phyloP scores from a whole-genome alignment of 2,329 filamentous ascomycete genomes.

The Aspergillus piperis region DNA sequence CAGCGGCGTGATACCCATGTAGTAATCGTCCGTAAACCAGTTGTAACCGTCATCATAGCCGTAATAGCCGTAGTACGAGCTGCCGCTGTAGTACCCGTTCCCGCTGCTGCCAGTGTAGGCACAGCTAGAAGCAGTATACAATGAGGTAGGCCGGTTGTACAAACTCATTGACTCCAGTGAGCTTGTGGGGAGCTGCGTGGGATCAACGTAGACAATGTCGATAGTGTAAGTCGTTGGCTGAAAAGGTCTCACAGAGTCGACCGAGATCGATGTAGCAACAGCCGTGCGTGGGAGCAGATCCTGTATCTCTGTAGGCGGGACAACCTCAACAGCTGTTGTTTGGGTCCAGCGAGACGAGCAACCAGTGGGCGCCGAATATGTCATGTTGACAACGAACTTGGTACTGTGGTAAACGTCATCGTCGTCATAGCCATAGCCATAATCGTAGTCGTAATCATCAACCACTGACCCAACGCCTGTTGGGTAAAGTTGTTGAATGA shows the following conservation, averaged over 20 bases:
- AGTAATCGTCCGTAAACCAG: slow-evolving; percentile 28
- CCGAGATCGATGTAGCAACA: slow-evolving; percentile 23
- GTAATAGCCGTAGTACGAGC: neutral
- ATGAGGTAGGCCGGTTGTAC: slow-evolving; percentile 15
- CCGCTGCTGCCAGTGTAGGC: slow-evolving; percentile 10
- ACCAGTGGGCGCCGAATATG: slow-evolving; percentile 29
- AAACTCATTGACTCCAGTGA: slow-evolving; percentile 25
- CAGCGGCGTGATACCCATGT: slow-evolving; percentile 26
- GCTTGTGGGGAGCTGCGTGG: slow-evolving; percentile 30
- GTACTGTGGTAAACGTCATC: slow-evolving; percentile 17
- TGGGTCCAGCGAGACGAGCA: slow-evolving; percentile 32
- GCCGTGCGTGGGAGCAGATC: slow-evolving; percentile 25
- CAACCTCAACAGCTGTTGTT: slow-evolving; percentile 24
- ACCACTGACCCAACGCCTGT: slow-evolving; percentile 23
- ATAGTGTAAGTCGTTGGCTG: slow-evolving; percentile 29
- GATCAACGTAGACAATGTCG: slow-evolving; percentile 29
- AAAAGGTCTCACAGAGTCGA: slow-evolving; percentile 27
- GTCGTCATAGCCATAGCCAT: neutral
- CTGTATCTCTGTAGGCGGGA: slow-evolving; percentile 20
- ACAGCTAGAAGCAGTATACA: slow-evolving; percentile 21
- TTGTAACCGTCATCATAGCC: slow-evolving; percentile 13
- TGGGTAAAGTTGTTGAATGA: slow-evolving; percentile 32
- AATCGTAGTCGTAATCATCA: neutral
- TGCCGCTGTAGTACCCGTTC: slow-evolving; percentile 2
- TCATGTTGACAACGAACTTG: slow-evolving; percentile 30